A percentile compares a stretch with the other conserved stretches of the same genome.
Evolutionary conservation across 2,329 filamentous ascomycete genomes (phyloP).

Genomic region (Graphium sp.): DNA sequence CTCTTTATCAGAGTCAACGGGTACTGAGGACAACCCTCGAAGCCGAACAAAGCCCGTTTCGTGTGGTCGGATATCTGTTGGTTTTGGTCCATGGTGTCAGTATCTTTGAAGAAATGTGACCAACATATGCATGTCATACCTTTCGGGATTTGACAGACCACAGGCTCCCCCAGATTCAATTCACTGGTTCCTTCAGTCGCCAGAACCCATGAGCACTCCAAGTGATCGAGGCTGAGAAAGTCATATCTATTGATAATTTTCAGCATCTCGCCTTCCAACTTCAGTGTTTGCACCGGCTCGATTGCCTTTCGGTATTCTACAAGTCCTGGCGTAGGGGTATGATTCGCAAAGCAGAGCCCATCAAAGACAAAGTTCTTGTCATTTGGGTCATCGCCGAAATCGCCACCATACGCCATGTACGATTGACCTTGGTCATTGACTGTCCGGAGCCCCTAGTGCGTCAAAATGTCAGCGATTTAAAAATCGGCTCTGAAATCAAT

Average conservation of each 20-base stretch:
- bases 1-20: slow-evolving; percentile 12
- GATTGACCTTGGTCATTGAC: slow-evolving; percentile 22
- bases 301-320: slow-evolving; percentile 40
- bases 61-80: too few species aligned
- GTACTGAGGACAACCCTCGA: too few species aligned
- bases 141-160: too few species aligned
- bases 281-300: slow-evolving; percentile 36
- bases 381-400: slow-evolving; percentile 43
- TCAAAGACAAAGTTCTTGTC: slow-evolving; percentile 44
- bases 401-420: slow-evolving; percentile 42
- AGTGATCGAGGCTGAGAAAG: slow-evolving; percentile 30
- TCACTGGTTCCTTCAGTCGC: slow-evolving; percentile 16
- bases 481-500: too few species aligned
- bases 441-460: slow-evolving; percentile 21
- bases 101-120: too few species aligned
- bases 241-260: slow-evolving; percentile 36
- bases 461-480: background rate
- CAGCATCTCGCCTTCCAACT: slow-evolving; percentile 21
- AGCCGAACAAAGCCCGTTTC: too few species aligned
- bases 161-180: slow-evolving; percentile 13
- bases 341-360: slow-evolving; percentile 30
- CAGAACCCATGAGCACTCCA: slow-evolving; percentile 24
- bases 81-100: too few species aligned
- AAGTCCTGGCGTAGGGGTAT: slow-evolving; percentile 32
- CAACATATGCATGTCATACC: slow-evolving; percentile 13